A percentile compares a stretch with the other conserved stretches of the same genome.
Conservation (phyloP, 257 asterid species). For the Forsythia viridissima region DNA sequence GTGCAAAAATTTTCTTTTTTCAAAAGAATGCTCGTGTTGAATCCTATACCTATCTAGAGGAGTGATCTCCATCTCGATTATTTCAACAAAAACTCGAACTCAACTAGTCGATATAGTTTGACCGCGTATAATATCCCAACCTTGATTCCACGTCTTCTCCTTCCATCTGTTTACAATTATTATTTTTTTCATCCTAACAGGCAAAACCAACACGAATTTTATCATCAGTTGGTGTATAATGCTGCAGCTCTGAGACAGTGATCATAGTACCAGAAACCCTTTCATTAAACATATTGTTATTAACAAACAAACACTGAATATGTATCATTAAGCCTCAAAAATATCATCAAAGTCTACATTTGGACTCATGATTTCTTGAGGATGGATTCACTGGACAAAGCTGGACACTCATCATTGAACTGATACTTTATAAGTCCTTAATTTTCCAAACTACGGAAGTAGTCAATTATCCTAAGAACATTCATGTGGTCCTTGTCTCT, state of each 20-base stretch:
- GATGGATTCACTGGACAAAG: constrained; percentile 32
- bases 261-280: constrained; percentile 4
- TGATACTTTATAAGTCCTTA: constrained; percentile 24
- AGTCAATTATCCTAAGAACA: constrained; percentile 31
- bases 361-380: constrained; percentile 28
- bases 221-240: neutral
- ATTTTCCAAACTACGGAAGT: constrained; percentile 27
- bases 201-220: neutral
- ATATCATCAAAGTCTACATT: neutral
- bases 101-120: no score
- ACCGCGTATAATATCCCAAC: neutral
- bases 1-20: no score
- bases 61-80: neutral
- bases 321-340: constrained; percentile 16
- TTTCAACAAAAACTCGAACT: no score
- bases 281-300: constrained; percentile 15
- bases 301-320: constrained; percentile 15
- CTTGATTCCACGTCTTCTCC: neutral
- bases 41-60: no score
- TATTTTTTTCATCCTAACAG: neutral
- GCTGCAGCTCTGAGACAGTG: neutral
- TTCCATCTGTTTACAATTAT: neutral
- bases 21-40: no score
- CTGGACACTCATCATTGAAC: constrained; percentile 34
- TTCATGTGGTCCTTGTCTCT: constrained; percentile 14